These are phyloP conservation scores for Tolypocladium capitatum DNA, from an alignment of 2,329 filamentous ascomycete genomes.

Conservation along the genomic window DNA sequence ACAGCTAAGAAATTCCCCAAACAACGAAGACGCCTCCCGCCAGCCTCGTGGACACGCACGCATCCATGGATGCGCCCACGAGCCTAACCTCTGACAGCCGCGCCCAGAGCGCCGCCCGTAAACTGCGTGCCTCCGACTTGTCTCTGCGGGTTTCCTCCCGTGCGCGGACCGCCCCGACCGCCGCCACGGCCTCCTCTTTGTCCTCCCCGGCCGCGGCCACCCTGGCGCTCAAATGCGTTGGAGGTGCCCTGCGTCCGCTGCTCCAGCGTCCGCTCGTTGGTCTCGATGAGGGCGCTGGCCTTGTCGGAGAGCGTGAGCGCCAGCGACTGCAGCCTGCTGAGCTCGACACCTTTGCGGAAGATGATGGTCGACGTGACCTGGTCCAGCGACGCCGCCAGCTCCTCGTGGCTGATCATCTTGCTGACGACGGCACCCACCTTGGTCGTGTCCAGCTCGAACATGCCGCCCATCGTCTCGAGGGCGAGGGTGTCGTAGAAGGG, in stretches of 20 bases:
- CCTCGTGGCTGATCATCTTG: slow-evolving; percentile 99
- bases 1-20: not conserved
- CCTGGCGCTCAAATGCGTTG: slow-evolving; percentile 90
- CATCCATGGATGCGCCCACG: slow-evolving; percentile 1
- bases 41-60: not conserved
- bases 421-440: slow-evolving; percentile 93
- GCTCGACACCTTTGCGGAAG: slow-evolving; percentile 98
- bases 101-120: slow-evolving; percentile 66
- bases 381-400: slow-evolving; percentile 88
- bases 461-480: slow-evolving; percentile 68
- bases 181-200: slow-evolving; percentile 47
- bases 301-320: slow-evolving; percentile 92
- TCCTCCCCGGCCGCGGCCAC: slow-evolving; percentile 60
- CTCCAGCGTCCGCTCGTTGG: slow-evolving; percentile 93
- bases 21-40: slow-evolving; percentile 6
- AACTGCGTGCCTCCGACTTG: slow-evolving; percentile 66
- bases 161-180: slow-evolving; percentile 47
- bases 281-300: slow-evolving; percentile 88
- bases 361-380: slow-evolving; percentile 96
- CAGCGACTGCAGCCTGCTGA: slow-evolving; percentile 88
- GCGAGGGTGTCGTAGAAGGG: slow-evolving; percentile 97
- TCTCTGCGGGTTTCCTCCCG: slow-evolving; percentile 46
- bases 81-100: slow-evolving; percentile 45
- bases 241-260: slow-evolving; percentile 92
- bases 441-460: slow-evolving; percentile 87